Base-by-base conservation (phyloP, 192 early-diverging fungal species). In the Mortierella claussenii region DNA sequence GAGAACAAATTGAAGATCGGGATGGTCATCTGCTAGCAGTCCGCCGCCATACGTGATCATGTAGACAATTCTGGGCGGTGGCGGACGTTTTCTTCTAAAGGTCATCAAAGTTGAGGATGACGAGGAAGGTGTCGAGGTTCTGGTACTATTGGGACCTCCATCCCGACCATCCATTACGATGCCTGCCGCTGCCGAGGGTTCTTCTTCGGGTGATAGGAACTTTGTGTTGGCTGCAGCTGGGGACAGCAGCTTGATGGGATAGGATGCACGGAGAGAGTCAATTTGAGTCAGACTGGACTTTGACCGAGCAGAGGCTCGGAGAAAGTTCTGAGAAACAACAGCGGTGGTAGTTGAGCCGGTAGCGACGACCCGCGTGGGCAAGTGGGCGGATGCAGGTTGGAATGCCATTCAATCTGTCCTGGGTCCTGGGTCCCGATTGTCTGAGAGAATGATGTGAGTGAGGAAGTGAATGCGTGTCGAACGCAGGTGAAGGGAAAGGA, bases 31-130 rank as follows among this genome's bases (percentile, higher is more conserved):
- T 34, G 87, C 85, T 4, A 97, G 86, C 5, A 96, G 80, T 4
- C 96, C 96, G 15, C 96, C 96, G 46, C 96, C 96, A 56, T 92
- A 95, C 6, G 88, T 86, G 18, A 97, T 79, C 40, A 94, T 82
- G 82, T 92, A 97, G 36, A 89, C 90, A 33, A 87, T 80, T 23
- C 73, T 60, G 10, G 73, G 73, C 12, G 73, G 73, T 10, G 64
- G 57, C 23, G 71, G 64, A 0, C 56, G 47, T 4, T 4, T 33
- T n/a, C n/a, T n/a, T n/a, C n/a, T n/a, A n/a, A n/a, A n/a, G n/a
- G n/a, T n/a, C 13, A 40, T 13, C 13, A 40, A 13, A 6, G 36
- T 28, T 24, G 33, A 15, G 1, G 33, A 20, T 13, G 17, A 8
- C 2, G 33, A 12, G 11, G 23, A 42, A 12, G 55, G 44, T 36